Evolutionary conservation across 805 yeast species (phyloP).

Genomic region (Saccharomycopsis synnaedendra): DNA sequence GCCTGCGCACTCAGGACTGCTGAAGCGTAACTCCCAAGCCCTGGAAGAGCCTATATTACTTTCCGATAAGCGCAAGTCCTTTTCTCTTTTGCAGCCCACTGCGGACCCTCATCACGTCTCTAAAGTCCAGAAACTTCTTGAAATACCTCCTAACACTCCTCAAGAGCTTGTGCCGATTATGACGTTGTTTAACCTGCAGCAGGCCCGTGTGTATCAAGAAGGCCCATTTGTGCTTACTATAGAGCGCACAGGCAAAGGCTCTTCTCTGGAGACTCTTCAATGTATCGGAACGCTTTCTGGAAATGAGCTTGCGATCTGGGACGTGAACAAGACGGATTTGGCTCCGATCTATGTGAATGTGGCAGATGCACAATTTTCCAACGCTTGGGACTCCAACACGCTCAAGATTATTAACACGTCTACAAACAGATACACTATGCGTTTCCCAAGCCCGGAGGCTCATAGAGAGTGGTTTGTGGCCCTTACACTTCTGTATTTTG

Average conservation of each 20-base stretch:
- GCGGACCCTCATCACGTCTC: background rate
- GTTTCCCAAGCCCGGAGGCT: slow-evolving; percentile 12
- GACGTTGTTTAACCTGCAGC: slow-evolving; percentile 60
- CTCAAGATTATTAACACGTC: slow-evolving; percentile 14
- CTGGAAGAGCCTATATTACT: background rate
- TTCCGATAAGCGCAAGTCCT: slow-evolving; percentile 6
- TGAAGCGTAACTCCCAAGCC: background rate
- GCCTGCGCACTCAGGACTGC: background rate
- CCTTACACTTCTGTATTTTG: slow-evolving; percentile 43
- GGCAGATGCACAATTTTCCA: slow-evolving; percentile 28
- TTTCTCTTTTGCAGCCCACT: slow-evolving; percentile 1
- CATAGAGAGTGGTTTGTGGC: slow-evolving; percentile 34
- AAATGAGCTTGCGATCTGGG: slow-evolving; percentile 40
- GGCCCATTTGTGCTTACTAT: slow-evolving; percentile 28
- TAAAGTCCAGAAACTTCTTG: slow-evolving; percentile 9
- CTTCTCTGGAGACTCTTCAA: background rate
- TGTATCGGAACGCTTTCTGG: slow-evolving; percentile 30
- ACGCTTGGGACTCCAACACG: slow-evolving; percentile 3
- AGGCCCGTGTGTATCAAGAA: slow-evolving; percentile 48
- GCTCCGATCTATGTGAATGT: slow-evolving; percentile 42
- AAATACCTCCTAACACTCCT: slow-evolving; percentile 25
- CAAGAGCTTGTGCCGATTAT: slow-evolving; percentile 64
- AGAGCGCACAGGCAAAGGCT: background rate
- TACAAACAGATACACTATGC: slow-evolving; percentile 18
- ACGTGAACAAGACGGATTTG: slow-evolving; percentile 19